phyloP scores from a whole-genome alignment of 2,329 filamentous ascomycete genomes.

The Orbilia javanica region DNA sequence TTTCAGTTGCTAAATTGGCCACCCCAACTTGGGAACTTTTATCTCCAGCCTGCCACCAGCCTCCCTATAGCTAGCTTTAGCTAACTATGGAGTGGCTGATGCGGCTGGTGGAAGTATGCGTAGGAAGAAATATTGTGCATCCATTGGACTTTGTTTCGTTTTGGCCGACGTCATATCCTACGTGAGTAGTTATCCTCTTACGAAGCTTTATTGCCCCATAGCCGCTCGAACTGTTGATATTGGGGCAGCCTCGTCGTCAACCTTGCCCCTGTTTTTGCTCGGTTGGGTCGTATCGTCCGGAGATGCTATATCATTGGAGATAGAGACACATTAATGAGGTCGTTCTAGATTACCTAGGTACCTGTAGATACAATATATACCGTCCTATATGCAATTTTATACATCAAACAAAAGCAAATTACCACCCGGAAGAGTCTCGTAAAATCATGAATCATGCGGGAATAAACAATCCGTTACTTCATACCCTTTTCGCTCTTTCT shows the following conservation, averaged over 20 bases:
- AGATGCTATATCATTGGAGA: slow-evolving; percentile 5
- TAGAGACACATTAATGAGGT: neutral
- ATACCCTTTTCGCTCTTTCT: slow-evolving; percentile 7
- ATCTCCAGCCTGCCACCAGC: too few relatives aligned
- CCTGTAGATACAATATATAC: neutral
- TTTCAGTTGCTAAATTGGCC: too few relatives aligned
- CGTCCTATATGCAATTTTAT: slow-evolving; percentile 26
- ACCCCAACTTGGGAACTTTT: too few relatives aligned
- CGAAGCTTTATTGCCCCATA: too few relatives aligned
- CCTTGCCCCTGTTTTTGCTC: neutral
- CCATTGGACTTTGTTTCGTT: too few relatives aligned
- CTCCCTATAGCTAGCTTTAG: too few relatives aligned
- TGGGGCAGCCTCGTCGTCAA: neutral
- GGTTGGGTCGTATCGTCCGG: neutral
- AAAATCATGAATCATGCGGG: neutral
- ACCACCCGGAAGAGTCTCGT: neutral
- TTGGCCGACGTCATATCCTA: too few relatives aligned
- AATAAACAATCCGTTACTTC: slow-evolving; percentile 3
- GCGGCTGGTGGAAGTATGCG: too few relatives aligned
- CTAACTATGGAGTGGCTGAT: too few relatives aligned
- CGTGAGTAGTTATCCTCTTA: too few relatives aligned
- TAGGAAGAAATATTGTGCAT: too few relatives aligned
- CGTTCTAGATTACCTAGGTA: slow-evolving; percentile 12
- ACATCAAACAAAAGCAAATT: neutral
- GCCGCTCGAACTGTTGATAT: too few relatives aligned